phyloP scores from a whole-genome alignment of 768 basidiomycete genomes.

The Neoboletus brunneissimus region DNA sequence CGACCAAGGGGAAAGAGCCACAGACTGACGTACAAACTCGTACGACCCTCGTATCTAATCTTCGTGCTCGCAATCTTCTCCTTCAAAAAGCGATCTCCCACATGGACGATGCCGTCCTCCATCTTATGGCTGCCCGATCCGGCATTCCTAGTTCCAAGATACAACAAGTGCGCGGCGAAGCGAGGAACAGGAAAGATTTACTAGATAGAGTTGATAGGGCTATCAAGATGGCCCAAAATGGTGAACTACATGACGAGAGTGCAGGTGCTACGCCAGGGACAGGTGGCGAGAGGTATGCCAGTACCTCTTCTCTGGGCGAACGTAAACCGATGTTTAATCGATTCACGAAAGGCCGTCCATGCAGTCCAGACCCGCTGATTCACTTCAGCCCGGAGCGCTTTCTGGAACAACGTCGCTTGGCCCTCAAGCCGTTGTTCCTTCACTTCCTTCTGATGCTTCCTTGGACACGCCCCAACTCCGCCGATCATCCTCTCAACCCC shows the following conservation, averaged over 20 bases:
- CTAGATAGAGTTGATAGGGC: conserved; percentile 30
- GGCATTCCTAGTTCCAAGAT: conserved; percentile 31
- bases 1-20: conserved; percentile 9
- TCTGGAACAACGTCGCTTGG: conserved; percentile 3
- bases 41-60: conserved; percentile 26
- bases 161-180: conserved; percentile 30
- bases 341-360: conserved; percentile 12
- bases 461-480: conserved; percentile 21
- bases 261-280: not conserved
- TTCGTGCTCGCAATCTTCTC: conserved; percentile 31
- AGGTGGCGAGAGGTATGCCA: conserved; percentile 17
- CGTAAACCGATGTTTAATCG: conserved; percentile 6
- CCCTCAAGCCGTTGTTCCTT: not conserved
- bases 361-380: not conserved
- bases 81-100: conserved; percentile 32
- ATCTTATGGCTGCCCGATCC: conserved; percentile 31
- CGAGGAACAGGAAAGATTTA: conserved; percentile 32
- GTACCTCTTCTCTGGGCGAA: not conserved
- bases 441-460: conserved; percentile 8
- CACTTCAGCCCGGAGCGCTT: not conserved
- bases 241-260: conserved; percentile 9
- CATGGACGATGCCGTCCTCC: conserved; percentile 32
- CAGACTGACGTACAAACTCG: conserved; percentile 13
- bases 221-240: conserved; percentile 29
- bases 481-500: conserved; percentile 30